Base-by-base conservation (phyloP, 2,329 filamentous ascomycete species). In the Colletotrichum coccodes region DNA sequence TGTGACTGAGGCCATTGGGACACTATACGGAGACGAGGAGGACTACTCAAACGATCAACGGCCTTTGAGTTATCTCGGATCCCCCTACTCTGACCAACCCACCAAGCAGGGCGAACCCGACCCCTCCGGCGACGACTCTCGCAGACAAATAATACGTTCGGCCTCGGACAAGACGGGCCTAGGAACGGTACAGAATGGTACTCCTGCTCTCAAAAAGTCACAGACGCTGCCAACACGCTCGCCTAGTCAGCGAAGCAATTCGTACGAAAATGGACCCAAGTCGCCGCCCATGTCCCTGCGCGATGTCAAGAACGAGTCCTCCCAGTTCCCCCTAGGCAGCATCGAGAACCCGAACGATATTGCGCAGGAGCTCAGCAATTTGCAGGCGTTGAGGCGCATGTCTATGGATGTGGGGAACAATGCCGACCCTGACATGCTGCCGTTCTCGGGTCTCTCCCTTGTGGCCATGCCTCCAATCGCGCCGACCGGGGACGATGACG, bases 1-100 rank as follows among this genome's bases (percentile, higher is more conserved):
- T 88, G 94, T 97, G 78, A 97, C 94, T 64, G 95, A 97, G 80
- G 92, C 94, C 68, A 97, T 97, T 80, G 94, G 94, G 60, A 94
- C 94, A 75, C 89, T 97, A 81, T 97, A 98, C 81, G 93, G 92
- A 75, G 92, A 94, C 76, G 89, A 90, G 76, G 89, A 91, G 73
- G 89, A 93, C 75, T 87, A 89, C 73, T 88, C 81, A 3, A 83
- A 84, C 68, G 80, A 81, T 64, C 80, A 83, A 46, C 89, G 92
- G 52, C 93, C 93, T 40, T 81, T 95, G 75, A 95, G 93, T 82
- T 96, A 94, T 81, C 85, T 95, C 61, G 75, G 34, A 54, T 83
- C 86, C 47, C 84, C 87, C 32, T 85, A 87, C 70, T 85, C 84
- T 49, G 86, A 89, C 69, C 83, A 86, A 61, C 78, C 86, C 59